Evolutionary conservation across 2,329 filamentous ascomycete genomes (phyloP).

Genomic region (Aspergillus carbonarius): DNA sequence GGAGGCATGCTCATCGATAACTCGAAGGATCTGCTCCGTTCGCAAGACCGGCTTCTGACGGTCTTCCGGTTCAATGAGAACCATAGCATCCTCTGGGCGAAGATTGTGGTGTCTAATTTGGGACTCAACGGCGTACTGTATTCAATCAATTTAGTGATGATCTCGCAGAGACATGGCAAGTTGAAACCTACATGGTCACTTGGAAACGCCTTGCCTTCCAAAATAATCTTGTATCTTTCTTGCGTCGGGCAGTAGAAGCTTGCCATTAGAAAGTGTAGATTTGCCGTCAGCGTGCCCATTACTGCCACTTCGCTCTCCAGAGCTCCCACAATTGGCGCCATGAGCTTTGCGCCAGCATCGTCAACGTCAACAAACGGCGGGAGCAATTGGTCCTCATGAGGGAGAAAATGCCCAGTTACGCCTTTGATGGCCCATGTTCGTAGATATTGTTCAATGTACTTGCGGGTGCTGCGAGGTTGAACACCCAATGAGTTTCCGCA

Average conservation of each 20-base stretch:
- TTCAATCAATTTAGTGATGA: slow-evolving; percentile 6
- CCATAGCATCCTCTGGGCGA: slow-evolving; percentile 66
- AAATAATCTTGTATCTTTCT: slow-evolving; percentile 71
- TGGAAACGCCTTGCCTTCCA: slow-evolving; percentile 89
- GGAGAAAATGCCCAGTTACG: slow-evolving; percentile 78
- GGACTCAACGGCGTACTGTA: slow-evolving; percentile 76
- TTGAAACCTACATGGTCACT: slow-evolving; percentile 67
- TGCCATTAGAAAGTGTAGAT: slow-evolving; percentile 78
- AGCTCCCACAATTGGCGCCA: slow-evolving; percentile 73
- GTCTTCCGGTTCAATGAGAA: slow-evolving; percentile 68
- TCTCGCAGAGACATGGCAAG: background rate
- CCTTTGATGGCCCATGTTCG: slow-evolving; percentile 82
- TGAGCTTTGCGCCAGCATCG: slow-evolving; percentile 68
- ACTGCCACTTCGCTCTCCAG: slow-evolving; percentile 71
- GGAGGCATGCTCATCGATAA: slow-evolving; percentile 72
- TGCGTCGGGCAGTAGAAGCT: slow-evolving; percentile 75
- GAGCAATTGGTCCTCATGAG: slow-evolving; percentile 66
- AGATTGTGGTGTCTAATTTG: slow-evolving; percentile 72
- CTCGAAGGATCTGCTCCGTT: slow-evolving; percentile 68
- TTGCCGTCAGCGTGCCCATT: slow-evolving; percentile 83
- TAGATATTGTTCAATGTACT: slow-evolving; percentile 70
- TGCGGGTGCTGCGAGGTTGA: slow-evolving; percentile 68
- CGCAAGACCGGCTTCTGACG: slow-evolving; percentile 58
- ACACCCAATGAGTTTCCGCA: slow-evolving; percentile 88
- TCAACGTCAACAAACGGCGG: slow-evolving; percentile 77